A percentile compares a stretch with the other conserved stretches of the same genome.
These are phyloP conservation scores for Actinidia arguta DNA, from an alignment of 179 eudicot genomes.

Conservation along the genomic window DNA sequence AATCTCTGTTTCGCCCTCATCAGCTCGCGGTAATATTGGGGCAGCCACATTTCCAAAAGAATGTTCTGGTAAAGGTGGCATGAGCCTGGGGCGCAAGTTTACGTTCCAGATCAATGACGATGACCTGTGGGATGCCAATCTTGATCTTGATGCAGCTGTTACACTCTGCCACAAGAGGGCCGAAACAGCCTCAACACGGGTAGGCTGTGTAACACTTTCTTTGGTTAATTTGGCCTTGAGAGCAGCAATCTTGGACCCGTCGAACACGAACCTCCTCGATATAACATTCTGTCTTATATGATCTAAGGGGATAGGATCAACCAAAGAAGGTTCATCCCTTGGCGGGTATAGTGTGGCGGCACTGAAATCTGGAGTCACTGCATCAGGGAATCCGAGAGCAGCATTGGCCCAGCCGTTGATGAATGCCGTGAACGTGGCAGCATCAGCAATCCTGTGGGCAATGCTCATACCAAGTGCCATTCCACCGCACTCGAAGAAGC, in stretches of 20 bases:
- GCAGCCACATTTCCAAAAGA: slow-evolving; percentile 35
- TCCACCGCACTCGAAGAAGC: slow-evolving; percentile 31
- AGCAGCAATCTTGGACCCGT: slow-evolving; percentile 16
- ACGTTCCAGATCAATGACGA: slow-evolving; percentile 34
- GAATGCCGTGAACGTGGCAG: slow-evolving; percentile 13
- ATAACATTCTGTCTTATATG: not conserved
- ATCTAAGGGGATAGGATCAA: not conserved
- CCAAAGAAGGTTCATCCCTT: not conserved
- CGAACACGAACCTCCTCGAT: slow-evolving; percentile 41
- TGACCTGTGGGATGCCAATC: not conserved
- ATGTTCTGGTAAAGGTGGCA: slow-evolving; percentile 25
- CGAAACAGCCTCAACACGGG: slow-evolving; percentile 34
- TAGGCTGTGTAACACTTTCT: slow-evolving; percentile 11
- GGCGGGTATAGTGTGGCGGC: slow-evolving; percentile 35
- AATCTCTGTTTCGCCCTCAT: not conserved
- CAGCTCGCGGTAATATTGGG: slow-evolving; percentile 25
- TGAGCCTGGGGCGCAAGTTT: slow-evolving; percentile 31
- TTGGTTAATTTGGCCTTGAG: slow-evolving; percentile 17
- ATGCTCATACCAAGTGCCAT: slow-evolving; percentile 18
- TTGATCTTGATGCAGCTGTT: slow-evolving; percentile 22
- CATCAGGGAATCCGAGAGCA: not conserved
- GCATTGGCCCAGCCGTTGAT: slow-evolving; percentile 25
- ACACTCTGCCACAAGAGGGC: slow-evolving; percentile 40
- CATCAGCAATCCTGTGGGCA: slow-evolving; percentile 27
- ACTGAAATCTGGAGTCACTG: slow-evolving; percentile 25